These are phyloP conservation scores for Pseudozyma tsukubaensis DNA, from an alignment of 1,284 basidiomycete genomes.

Conservation along the genomic window DNA sequence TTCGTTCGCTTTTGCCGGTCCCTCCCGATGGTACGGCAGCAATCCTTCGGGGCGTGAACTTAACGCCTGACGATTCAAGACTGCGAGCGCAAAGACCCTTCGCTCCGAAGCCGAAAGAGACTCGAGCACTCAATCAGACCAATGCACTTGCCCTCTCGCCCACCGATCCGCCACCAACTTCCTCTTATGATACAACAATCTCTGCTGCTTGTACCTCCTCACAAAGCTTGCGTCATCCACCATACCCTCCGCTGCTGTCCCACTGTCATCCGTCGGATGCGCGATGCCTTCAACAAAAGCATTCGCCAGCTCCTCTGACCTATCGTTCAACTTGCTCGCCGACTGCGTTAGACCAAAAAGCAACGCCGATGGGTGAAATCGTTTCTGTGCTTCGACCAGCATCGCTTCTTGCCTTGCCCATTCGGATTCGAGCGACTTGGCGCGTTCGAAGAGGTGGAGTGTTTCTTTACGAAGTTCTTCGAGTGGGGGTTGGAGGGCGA, in stretches of 20 bases:
- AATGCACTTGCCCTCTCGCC: constrained; percentile 52
- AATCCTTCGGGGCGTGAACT: neutral
- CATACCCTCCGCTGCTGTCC: constrained; percentile 16
- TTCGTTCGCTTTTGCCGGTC: neutral
- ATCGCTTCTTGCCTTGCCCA: constrained; percentile 44
- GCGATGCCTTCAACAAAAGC: constrained; percentile 62
- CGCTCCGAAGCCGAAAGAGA: neutral
- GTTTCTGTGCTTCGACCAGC: constrained; percentile 54
- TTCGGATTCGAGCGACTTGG: constrained; percentile 44
- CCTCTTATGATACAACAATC: constrained; percentile 50
- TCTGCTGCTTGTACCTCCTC: constrained; percentile 52
- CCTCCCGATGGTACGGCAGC: no score
- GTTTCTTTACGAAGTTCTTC: constrained; percentile 57
- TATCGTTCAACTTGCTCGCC: constrained; percentile 54
- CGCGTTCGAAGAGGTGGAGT: constrained; percentile 52
- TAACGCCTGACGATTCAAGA: neutral
- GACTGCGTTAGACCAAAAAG: constrained; percentile 51
- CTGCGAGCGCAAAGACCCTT: neutral
- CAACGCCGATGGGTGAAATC: constrained; percentile 58
- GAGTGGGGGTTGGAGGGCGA: constrained; percentile 50
- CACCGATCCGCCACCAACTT: constrained; percentile 54
- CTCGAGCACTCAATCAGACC: constrained; percentile 54
- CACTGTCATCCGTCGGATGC: constrained; percentile 35
- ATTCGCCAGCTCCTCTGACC: constrained; percentile 60
- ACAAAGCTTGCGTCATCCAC: constrained; percentile 52